Percentiles rank a stretch among this genome's conserved stretches.
These are phyloP conservation scores for Ustilago esculenta DNA, from an alignment of 1,284 basidiomycete genomes.

Conservation along the genomic window DNA sequence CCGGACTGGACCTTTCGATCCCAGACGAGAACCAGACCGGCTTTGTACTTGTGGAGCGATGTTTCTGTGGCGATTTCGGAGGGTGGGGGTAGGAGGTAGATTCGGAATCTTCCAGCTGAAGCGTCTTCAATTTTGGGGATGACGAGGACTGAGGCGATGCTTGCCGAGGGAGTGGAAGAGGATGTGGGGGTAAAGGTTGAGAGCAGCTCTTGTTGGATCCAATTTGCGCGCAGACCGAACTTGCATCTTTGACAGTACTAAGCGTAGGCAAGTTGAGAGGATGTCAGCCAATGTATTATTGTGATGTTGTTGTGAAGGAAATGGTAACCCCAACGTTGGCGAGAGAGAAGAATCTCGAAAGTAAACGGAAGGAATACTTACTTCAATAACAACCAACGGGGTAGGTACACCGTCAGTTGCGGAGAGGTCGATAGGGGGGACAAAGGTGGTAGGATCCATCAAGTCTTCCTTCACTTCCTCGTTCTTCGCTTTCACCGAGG, in stretches of 20 bases:
- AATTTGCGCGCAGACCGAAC: conserved; percentile 36
- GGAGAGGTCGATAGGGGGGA: conserved; percentile 9
- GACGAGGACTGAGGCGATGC: conserved; percentile 10
- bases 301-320: not conserved
- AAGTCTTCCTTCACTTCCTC: conserved; percentile 11
- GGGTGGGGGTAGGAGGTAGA: conserved; percentile 30
- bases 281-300: not conserved
- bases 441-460: conserved; percentile 24
- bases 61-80: too few species aligned
- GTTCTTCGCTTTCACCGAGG: not conserved
- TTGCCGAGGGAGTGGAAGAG: not conserved
- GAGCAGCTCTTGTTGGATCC: conserved; percentile 41
- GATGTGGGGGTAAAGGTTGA: conserved; percentile 23
- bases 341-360: not conserved
- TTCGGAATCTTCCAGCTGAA: conserved; percentile 13
- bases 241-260: conserved; percentile 44
- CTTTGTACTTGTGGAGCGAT: too few species aligned
- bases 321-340: too few species aligned
- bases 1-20: conserved; percentile 24
- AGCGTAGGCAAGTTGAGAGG: not conserved
- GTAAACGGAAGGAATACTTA: conserved; percentile 4
- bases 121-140: conserved; percentile 16
- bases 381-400: conserved; percentile 28
- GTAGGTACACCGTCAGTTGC: conserved; percentile 1
- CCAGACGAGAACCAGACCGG: conserved; percentile 12